Conservation (phyloP, 139 green algal species). For the Closterium sp. region DNA sequence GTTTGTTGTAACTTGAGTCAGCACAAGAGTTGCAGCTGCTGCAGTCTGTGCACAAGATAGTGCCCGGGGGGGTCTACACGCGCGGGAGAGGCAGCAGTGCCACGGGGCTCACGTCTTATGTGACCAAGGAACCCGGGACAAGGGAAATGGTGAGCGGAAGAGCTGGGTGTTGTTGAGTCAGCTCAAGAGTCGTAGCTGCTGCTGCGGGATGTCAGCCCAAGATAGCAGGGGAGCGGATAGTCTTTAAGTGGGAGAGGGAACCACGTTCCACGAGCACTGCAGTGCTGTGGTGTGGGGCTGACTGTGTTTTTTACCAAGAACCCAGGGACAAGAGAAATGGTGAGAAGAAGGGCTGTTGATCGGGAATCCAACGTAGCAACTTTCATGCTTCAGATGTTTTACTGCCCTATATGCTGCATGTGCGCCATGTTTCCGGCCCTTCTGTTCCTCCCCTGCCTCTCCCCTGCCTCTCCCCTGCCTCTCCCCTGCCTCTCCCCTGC, state of each 20-base stretch:
- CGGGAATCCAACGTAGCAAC: too few species aligned
- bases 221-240: slow-evolving; percentile 92
- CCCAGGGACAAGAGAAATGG: slow-evolving; percentile 47
- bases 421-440: neutral
- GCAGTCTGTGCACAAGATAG: slow-evolving; percentile 90
- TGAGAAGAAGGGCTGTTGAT: neutral
- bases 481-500: too few species aligned
- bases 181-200: slow-evolving; percentile 93
- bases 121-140: slow-evolving; percentile 87
- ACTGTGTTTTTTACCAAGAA: slow-evolving; percentile 94
- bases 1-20: too few species aligned
- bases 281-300: slow-evolving; percentile 87
- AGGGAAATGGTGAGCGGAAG: slow-evolving; percentile 68
- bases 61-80: slow-evolving; percentile 95
- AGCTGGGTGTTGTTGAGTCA: slow-evolving; percentile 83
- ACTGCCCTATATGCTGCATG: too few species aligned
- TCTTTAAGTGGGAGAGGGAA: slow-evolving; percentile 84
- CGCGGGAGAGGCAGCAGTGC: slow-evolving; percentile 84
- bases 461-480: too few species aligned
- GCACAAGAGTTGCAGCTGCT: slow-evolving; percentile 97
- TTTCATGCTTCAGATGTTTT: too few species aligned
- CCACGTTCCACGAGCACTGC: too few species aligned
- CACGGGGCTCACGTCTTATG: slow-evolving; percentile 95
- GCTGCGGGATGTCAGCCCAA: slow-evolving; percentile 88
- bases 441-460: neutral